A percentile compares a stretch with the other conserved stretches of the same genome.
These are phyloP conservation scores for Glonium stellatum DNA, from an alignment of 495 filamentous ascomycete genomes.

Conservation along the genomic window DNA sequence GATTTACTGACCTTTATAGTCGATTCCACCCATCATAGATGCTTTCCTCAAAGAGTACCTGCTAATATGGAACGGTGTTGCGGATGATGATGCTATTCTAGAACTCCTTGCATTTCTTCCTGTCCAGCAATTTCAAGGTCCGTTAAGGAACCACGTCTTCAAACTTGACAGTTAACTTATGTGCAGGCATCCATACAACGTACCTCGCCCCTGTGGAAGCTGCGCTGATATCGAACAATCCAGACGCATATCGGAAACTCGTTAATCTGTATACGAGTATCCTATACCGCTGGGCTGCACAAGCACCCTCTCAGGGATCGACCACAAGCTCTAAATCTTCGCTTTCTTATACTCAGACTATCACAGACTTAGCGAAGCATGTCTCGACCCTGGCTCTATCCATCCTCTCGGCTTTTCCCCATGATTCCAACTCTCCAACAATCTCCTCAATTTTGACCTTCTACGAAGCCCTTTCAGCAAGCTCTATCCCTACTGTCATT, in stretches of 20 bases:
- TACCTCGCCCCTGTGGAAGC: conserved; percentile 54
- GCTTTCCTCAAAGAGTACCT: conserved; percentile 58
- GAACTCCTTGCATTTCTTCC: conserved; percentile 58
- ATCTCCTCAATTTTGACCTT: conserved; percentile 57
- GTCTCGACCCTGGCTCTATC: conserved; percentile 58
- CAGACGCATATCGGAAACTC: conserved; percentile 46
- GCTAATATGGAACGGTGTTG: conserved; percentile 59
- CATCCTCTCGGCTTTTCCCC: conserved; percentile 45
- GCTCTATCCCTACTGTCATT: conserved; percentile 41
- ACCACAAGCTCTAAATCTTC: conserved; percentile 5
- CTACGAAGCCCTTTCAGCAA: conserved; percentile 59
- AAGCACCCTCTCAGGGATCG: conserved; percentile 32
- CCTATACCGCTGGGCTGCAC: conserved; percentile 60
- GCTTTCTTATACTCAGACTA: conserved; percentile 1
- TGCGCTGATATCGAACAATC: conserved; percentile 43
- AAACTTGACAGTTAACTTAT: not conserved
- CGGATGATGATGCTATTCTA: conserved; percentile 54
- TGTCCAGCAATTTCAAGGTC: conserved; percentile 51
- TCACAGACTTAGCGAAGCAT: conserved; percentile 48
- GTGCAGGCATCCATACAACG: conserved; percentile 45
- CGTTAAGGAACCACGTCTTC: conserved; percentile 7
- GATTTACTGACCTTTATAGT: conserved; percentile 3
- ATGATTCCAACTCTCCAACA: conserved; percentile 29
- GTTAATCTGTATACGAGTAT: conserved; percentile 66
- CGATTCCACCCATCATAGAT: conserved; percentile 57